Conservation (phyloP, 2,329 filamentous ascomycete genomes). For the Trichoderma endophyticum region DNA sequence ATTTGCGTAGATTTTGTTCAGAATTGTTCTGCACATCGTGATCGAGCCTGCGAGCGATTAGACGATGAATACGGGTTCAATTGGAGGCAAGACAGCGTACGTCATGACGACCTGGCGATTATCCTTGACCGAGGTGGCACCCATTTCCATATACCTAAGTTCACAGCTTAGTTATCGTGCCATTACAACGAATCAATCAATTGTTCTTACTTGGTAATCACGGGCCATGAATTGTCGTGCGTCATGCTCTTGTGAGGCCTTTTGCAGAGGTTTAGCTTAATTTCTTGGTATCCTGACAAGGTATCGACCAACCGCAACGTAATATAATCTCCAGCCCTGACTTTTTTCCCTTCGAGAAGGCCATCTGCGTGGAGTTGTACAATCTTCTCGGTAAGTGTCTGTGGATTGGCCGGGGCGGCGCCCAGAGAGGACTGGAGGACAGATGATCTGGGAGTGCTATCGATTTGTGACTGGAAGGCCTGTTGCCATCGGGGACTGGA, state of each 20-base stretch:
- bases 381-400: conserved; percentile 91
- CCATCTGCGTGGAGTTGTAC: conserved; percentile 79
- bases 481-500: conserved; percentile 38
- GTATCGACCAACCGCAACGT: conserved; percentile 35
- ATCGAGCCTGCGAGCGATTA: conserved; percentile 51
- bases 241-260: conserved; percentile 73
- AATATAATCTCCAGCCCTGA: conserved; percentile 81
- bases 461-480: conserved; percentile 62
- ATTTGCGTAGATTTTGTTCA: conserved; percentile 78
- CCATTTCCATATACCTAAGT: conserved; percentile 66
- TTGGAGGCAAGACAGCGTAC: background rate
- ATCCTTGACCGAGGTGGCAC: conserved; percentile 48
- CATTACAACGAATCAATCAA: background rate
- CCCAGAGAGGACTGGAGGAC: conserved; percentile 53
- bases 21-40: conserved; percentile 86
- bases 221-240: conserved; percentile 79
- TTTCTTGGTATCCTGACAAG: no score
- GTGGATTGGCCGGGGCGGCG: conserved; percentile 43
- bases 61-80: background rate
- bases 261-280: background rate
- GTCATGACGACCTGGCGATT: conserved; percentile 62
- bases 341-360: conserved; percentile 69
- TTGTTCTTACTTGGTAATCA: conserved; percentile 54
- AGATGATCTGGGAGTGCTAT: conserved; percentile 49
- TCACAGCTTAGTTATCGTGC: background rate